These are phyloP conservation scores for Arxiozyma slooffiae DNA, from an alignment of 1,139 yeast species.

Conservation along the genomic window DNA sequence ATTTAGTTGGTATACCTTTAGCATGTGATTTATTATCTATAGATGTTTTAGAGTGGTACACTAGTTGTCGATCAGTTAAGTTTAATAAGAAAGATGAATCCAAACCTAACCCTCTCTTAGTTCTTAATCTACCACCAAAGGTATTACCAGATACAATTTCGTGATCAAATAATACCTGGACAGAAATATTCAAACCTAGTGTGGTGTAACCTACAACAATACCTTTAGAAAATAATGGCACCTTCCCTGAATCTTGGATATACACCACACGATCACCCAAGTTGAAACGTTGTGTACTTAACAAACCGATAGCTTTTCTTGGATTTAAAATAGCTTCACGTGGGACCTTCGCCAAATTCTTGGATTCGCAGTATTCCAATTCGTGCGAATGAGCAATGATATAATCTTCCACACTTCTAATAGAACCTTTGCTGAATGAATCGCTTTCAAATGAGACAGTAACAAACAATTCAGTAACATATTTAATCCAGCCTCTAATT, in stretches of 20 bases:
- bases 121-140: conserved; percentile 63
- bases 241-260: conserved; percentile 81
- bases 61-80: conserved; percentile 60
- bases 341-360: conserved; percentile 74
- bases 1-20: conserved; percentile 7
- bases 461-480: conserved; percentile 45
- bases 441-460: conserved; percentile 73
- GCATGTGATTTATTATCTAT: conserved; percentile 24
- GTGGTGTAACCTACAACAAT: conserved; percentile 78
- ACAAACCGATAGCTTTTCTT: conserved; percentile 56
- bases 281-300: conserved; percentile 66
- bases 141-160: conserved; percentile 76
- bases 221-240: conserved; percentile 80
- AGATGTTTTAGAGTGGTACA: conserved; percentile 65
- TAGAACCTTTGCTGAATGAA: conserved; percentile 58
- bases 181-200: conserved; percentile 42
- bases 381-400: conserved; percentile 42
- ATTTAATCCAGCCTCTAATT: conserved; percentile 50
- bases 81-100: conserved; percentile 79
- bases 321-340: conserved; percentile 76
- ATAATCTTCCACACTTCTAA: conserved; percentile 57
- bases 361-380: conserved; percentile 37
- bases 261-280: conserved; percentile 88
- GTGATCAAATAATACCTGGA: conserved; percentile 71
- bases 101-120: conserved; percentile 75